These are phyloP conservation scores for Lactifluus subvellereus DNA, from an alignment of 768 basidiomycete genomes.

Conservation along the genomic window DNA sequence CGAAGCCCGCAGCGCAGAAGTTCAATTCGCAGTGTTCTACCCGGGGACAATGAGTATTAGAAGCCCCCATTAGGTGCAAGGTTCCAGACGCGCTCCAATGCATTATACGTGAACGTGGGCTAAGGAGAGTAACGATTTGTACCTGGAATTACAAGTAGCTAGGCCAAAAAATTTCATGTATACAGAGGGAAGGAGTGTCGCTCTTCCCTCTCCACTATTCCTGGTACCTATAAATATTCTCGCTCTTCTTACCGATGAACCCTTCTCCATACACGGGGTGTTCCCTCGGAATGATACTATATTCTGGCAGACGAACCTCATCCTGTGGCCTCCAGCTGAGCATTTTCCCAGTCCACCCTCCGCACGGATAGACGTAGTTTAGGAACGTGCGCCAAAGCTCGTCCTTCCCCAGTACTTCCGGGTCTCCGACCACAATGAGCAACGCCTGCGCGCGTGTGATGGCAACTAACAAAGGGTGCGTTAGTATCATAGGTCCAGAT, in stretches of 20 bases:
- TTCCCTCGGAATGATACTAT: neutral
- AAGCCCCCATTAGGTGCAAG: too few species aligned
- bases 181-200: neutral
- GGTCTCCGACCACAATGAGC: slow-evolving; percentile 58
- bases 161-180: neutral
- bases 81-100: too few species aligned
- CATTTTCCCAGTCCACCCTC: slow-evolving; percentile 49
- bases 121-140: too few species aligned
- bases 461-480: slow-evolving; percentile 40
- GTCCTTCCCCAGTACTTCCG: slow-evolving; percentile 51
- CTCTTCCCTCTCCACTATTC: neutral
- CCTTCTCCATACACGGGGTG: neutral
- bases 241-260: slow-evolving; percentile 12
- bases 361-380: slow-evolving; percentile 44
- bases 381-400: slow-evolving; percentile 56
- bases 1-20: too few species aligned
- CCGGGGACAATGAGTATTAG: too few species aligned
- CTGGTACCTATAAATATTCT: neutral
- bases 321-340: slow-evolving; percentile 34
- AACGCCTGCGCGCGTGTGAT: slow-evolving; percentile 61
- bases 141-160: too few species aligned
- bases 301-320: neutral
- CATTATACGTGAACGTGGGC: too few species aligned
- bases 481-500: neutral
- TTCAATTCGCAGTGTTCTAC: too few species aligned